phyloP scores from a whole-genome alignment of 495 filamentous ascomycete species.

The Peziza echinospora region DNA sequence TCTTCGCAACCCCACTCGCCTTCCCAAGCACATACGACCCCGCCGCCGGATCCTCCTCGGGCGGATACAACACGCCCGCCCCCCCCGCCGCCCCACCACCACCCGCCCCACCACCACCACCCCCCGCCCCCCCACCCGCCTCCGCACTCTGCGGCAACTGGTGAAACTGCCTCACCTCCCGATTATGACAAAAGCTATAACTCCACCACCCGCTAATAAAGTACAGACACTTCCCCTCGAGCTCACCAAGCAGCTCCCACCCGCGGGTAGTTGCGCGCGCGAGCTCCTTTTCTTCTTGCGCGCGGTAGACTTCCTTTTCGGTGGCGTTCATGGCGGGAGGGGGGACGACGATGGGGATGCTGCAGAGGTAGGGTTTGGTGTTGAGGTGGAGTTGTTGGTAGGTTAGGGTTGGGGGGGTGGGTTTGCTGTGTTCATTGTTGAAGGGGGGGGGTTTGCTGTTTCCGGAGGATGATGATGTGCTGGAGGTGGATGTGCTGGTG shows the following conservation, averaged over 20 bases:
- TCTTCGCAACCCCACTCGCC: slow-evolving; percentile 22
- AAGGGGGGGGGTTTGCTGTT: slow-evolving; percentile 9
- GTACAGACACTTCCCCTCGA: slow-evolving; percentile 77
- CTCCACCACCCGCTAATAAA: slow-evolving; percentile 91
- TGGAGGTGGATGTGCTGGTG: slow-evolving; percentile 9
- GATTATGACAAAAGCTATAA: slow-evolving; percentile 85
- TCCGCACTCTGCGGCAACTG: slow-evolving; percentile 36
- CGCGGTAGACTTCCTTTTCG: slow-evolving; percentile 38
- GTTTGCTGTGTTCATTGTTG: slow-evolving; percentile 5
- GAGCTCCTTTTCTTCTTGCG: slow-evolving; percentile 67
- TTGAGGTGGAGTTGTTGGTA: slow-evolving; percentile 56
- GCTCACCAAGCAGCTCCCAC: slow-evolving; percentile 69
- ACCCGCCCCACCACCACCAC: slow-evolving; percentile 39
- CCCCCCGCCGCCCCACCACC: no score
- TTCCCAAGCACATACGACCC: slow-evolving; percentile 53
- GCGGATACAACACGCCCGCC: slow-evolving; percentile 43
- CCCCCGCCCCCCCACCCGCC: slow-evolving; percentile 33
- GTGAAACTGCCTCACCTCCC: slow-evolving; percentile 79
- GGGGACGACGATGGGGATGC: slow-evolving; percentile 48
- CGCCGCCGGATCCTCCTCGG: slow-evolving; percentile 49
- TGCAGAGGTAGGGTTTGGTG: slow-evolving; percentile 57
- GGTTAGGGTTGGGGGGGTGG: slow-evolving; percentile 11
- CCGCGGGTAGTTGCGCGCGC: slow-evolving; percentile 63
- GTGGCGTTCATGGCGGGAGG: slow-evolving; percentile 34
- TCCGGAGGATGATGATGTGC: slow-evolving; percentile 10